Evolutionary conservation across 2,329 filamentous ascomycete genomes (phyloP).

Genomic region (Akanthomyces muscarius): DNA sequence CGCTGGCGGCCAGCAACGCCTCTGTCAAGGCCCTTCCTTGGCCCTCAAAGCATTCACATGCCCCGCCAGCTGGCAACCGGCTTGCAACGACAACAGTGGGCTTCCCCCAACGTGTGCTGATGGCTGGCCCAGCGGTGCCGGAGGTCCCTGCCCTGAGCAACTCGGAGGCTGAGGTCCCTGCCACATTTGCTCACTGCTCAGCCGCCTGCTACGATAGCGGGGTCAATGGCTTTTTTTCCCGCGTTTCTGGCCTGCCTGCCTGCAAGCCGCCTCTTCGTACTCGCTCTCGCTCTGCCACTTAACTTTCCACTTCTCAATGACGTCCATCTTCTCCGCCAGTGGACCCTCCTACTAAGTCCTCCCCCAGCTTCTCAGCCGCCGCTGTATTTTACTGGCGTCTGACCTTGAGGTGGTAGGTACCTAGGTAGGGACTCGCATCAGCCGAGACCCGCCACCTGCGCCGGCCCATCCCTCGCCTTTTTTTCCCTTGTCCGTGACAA

Average conservation of each 20-base stretch:
- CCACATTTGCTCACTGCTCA: not conserved
- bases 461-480: not conserved
- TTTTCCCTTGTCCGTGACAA: not conserved
- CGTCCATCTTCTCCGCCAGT: not conserved
- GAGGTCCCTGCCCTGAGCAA: not conserved
- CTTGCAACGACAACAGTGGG: not conserved
- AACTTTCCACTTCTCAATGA: not conserved
- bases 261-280: too few relatives aligned
- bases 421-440: not conserved
- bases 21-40: too few relatives aligned
- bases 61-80: too few relatives aligned
- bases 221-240: not conserved
- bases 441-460: slow-evolving; percentile 2
- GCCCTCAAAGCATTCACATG: too few relatives aligned
- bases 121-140: not conserved
- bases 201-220: not conserved
- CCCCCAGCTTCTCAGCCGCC: too few relatives aligned
- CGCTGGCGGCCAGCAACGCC: too few relatives aligned
- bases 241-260: too few relatives aligned
- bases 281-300: too few relatives aligned
- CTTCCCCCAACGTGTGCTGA: not conserved
- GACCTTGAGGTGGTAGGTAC: too few relatives aligned
- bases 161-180: too few relatives aligned
- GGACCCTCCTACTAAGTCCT: too few relatives aligned
- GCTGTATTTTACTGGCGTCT: not conserved